Evolutionary conservation across 140 eudicot genomes (phyloP).

Genomic region (Oenanthe javanica): DNA sequence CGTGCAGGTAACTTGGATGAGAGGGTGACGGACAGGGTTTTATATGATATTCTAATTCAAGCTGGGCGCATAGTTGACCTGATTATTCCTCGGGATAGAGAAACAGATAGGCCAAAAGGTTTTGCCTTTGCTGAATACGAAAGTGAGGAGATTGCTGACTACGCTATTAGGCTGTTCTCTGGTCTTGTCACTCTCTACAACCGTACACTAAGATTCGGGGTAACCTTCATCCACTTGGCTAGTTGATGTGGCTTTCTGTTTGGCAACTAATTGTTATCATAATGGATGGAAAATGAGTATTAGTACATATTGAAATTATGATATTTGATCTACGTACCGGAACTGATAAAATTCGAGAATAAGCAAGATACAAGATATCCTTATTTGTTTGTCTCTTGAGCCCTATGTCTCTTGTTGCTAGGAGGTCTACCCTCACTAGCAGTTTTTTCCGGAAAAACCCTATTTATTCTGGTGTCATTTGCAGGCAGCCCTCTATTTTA

Average conservation of each 20-base stretch:
- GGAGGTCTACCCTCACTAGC: background rate
- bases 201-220: slow-evolving; percentile 70
- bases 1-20: slow-evolving; percentile 78
- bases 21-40: slow-evolving; percentile 76
- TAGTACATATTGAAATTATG: background rate
- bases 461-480: background rate
- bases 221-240: slow-evolving; percentile 9
- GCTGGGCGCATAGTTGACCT: slow-evolving; percentile 81
- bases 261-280: background rate
- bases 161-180: slow-evolving; percentile 48
- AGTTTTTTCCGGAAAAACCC: background rate
- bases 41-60: slow-evolving; percentile 84
- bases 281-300: background rate
- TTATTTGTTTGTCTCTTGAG: background rate
- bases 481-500: background rate
- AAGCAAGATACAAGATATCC: background rate
- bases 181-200: slow-evolving; percentile 80
- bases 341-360: background rate
- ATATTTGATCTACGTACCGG: background rate
- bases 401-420: background rate
- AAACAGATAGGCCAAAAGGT: slow-evolving; percentile 74
- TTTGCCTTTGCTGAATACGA: slow-evolving; percentile 89
- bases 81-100: slow-evolving; percentile 68
- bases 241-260: too few species aligned
- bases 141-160: slow-evolving; percentile 3